These are phyloP conservation scores for Euphorbia pulcherrima DNA, from an alignment of 345 rosid genomes.

Conservation along the genomic window DNA sequence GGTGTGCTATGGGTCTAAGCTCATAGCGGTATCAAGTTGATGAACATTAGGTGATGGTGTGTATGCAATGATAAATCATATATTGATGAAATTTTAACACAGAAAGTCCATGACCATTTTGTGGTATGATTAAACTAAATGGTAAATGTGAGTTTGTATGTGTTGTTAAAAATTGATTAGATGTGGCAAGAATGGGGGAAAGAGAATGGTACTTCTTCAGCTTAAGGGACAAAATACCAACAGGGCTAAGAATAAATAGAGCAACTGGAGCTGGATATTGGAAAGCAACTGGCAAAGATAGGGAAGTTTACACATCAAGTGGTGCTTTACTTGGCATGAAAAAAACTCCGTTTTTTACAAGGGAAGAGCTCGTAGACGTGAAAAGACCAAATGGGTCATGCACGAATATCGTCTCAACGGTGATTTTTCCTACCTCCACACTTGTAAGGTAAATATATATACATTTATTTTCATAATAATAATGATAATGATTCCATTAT, in stretches of 20 bases:
- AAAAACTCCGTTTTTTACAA: conserved; percentile 78
- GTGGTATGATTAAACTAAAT: neutral
- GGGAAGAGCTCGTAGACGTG: conserved; percentile 88
- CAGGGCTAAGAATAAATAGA: conserved; percentile 78
- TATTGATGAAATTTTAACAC: no score
- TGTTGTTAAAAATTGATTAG: conserved; percentile 28
- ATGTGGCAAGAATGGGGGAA: conserved; percentile 84
- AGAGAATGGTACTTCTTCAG: conserved; percentile 89
- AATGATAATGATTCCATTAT: no score
- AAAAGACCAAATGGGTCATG: conserved; percentile 95
- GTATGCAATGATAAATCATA: no score
- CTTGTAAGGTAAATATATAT: conserved; percentile 72
- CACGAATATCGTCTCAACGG: conserved; percentile 90
- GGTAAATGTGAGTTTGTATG: no score
- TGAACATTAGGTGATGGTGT: no score
- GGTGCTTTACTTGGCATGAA: conserved; percentile 81
- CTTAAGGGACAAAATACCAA: conserved; percentile 86
- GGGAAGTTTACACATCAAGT: conserved; percentile 49
- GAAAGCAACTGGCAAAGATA: conserved; percentile 92
- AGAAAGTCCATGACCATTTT: neutral
- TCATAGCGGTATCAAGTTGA: no score
- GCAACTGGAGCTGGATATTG: conserved; percentile 90
- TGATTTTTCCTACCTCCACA: conserved; percentile 67
- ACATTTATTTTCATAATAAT: no score
- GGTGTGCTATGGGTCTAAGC: no score